phyloP scores from a whole-genome alignment of 805 yeast species.

The Metschnikowia dekortorum region DNA sequence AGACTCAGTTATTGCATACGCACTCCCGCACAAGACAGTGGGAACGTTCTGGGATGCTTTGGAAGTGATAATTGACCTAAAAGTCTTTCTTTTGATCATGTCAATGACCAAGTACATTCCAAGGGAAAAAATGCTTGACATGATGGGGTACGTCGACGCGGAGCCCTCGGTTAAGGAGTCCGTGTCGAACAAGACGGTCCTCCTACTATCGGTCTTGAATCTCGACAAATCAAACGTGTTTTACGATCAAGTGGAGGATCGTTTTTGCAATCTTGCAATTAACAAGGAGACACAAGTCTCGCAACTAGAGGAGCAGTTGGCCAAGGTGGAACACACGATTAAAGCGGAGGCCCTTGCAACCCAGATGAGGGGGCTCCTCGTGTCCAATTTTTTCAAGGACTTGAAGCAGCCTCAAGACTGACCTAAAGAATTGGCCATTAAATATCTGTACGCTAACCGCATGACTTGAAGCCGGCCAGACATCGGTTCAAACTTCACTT shows the following conservation, averaged over 20 bases:
- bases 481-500: conserved; percentile 44
- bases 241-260: conserved; percentile 22
- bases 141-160: conserved; percentile 25
- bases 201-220: conserved; percentile 22
- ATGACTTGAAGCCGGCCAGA: conserved; percentile 16
- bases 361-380: conserved; percentile 18
- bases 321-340: conserved; percentile 12
- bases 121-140: conserved; percentile 18
- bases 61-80: conserved; percentile 26
- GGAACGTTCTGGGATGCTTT: conserved; percentile 22
- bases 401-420: neutral
- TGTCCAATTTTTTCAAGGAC: neutral
- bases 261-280: conserved; percentile 20
- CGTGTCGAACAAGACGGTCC: conserved; percentile 21
- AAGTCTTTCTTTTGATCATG: conserved; percentile 27
- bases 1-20: conserved; percentile 9
- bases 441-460: conserved; percentile 7
- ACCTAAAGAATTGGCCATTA: neutral
- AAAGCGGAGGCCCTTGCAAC: conserved; percentile 26
- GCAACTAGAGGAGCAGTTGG: conserved; percentile 12
- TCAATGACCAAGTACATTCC: conserved; percentile 23
- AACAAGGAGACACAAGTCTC: conserved; percentile 10
- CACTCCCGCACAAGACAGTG: conserved; percentile 9
- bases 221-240: conserved; percentile 27
- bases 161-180: conserved; percentile 4